Evolutionary conservation across 2,329 filamentous ascomycete genomes (phyloP).

Genomic region (Beauveria sp.): DNA sequence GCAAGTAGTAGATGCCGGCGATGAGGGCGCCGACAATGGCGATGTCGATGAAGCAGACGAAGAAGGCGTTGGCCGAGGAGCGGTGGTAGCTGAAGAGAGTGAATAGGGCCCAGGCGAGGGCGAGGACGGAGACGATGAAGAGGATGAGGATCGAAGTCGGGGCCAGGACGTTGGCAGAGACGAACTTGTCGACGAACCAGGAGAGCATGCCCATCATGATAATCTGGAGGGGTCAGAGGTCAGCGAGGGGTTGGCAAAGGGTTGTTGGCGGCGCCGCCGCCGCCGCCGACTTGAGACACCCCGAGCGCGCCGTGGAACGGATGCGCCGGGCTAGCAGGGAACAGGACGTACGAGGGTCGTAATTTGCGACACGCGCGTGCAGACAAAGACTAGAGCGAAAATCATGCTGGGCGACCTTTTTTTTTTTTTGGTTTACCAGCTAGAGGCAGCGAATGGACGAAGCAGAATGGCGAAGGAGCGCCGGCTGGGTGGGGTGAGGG

Average conservation of each 20-base stretch:
- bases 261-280: too few species aligned
- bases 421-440: not conserved
- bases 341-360: conserved; percentile 40
- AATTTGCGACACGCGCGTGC: conserved; percentile 55
- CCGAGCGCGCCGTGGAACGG: not conserved
- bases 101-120: conserved; percentile 54
- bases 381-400: conserved; percentile 56
- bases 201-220: conserved; percentile 59
- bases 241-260: not conserved
- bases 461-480: too few species aligned
- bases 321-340: not conserved
- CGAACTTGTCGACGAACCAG: conserved; percentile 57
- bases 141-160: conserved; percentile 57
- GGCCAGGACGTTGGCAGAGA: conserved; percentile 47
- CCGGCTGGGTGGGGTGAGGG: not conserved
- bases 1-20: conserved; percentile 51
- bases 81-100: conserved; percentile 62
- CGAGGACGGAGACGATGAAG: conserved; percentile 60
- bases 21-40: conserved; percentile 58
- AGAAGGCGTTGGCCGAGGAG: conserved; percentile 50
- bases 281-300: not conserved
- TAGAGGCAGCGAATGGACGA: not conserved
- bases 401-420: conserved; percentile 41
- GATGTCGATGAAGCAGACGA: conserved; percentile 54
- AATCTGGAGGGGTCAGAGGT: conserved; percentile 36